A percentile compares a stretch with the other conserved stretches of the same genome.
Evolutionary conservation across 1,284 basidiomycete species (phyloP).

Genomic region (Moesziomyces globuligerus): DNA sequence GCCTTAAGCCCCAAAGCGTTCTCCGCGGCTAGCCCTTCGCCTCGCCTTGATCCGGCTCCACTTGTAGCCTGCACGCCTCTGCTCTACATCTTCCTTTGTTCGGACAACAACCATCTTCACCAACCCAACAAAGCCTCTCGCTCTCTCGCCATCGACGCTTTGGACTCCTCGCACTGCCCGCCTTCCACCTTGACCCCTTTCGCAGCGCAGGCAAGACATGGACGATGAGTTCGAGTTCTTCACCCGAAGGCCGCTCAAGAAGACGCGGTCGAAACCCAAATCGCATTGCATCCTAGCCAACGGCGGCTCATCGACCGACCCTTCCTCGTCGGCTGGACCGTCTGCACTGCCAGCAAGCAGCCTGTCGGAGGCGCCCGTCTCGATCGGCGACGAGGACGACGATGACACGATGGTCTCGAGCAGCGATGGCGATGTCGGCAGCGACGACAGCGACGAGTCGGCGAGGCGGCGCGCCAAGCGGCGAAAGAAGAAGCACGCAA

Average conservation of each 20-base stretch:
- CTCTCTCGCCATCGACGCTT: too few relatives aligned
- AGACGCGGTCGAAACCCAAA: conserved; percentile 15
- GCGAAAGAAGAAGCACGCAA: conserved; percentile 24
- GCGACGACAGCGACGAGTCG: conserved; percentile 20
- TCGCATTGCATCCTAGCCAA: background rate
- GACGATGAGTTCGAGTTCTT: conserved; percentile 42
- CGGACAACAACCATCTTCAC: background rate
- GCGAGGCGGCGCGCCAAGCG: conserved; percentile 19
- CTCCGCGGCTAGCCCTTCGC: too few relatives aligned
- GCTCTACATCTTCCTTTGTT: too few relatives aligned
- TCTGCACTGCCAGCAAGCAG: conserved; percentile 2
- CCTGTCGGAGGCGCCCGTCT: too few relatives aligned
- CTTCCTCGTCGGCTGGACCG: background rate
- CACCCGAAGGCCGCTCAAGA: conserved; percentile 20
- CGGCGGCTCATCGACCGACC: background rate
- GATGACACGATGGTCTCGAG: conserved; percentile 3
- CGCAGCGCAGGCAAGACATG: conserved; percentile 8
- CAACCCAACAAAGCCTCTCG: too few relatives aligned
- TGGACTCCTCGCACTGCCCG: background rate
- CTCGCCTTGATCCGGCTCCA: too few relatives aligned
- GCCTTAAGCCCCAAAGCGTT: too few relatives aligned
- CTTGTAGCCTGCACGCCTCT: too few relatives aligned
- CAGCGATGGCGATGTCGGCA: conserved; percentile 16
- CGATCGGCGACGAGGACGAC: conserved; percentile 27
- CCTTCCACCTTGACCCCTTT: background rate